Evolutionary conservation across 768 basidiomycete species (phyloP), one percentile per base, ranked within the genome.

Genomic region (Lanmaoa rubissima): DNA sequence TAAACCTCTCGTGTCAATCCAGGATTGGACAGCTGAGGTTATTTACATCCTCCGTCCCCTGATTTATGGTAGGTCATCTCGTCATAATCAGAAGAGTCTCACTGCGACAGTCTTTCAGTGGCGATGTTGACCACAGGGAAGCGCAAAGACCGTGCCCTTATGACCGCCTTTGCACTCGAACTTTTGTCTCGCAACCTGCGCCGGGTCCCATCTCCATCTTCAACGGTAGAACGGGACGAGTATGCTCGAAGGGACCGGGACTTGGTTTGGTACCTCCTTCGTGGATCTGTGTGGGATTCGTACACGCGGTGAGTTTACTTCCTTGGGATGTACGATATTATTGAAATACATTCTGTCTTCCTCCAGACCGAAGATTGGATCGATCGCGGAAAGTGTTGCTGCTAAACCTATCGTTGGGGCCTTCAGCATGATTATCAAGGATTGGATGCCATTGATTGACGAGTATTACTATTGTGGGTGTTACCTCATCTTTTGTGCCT

Each of bases 361-460:
- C n/a, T 58, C n/a, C 64, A 92, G 92, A 60, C 89, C 90, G 26
- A 92, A 90, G 71, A 64, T 94, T 51, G 84, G 87, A 66, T 77
- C 78, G 2, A 74, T 92, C 59, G 84, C 82, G 34, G 73, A 82
- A 59, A 75, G 69, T 42, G 79, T 83, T 19, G 76, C 82, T 4
- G 75, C 75, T 54, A 78, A 78, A 44, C 90, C 90, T 16, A 49
- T 92, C 28, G 65, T 94, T 28, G 82, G 85, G n/a, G 68, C 92
- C 47, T 71, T 91, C 40, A 78, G 89, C 61, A 82, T 85, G 26
- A 74, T 94, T 55, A 69, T 91, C 55, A 86, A 83, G 60, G 91
- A 92, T 65, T 94, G 92, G 92, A 84, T 94, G 60, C 92, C 91
- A 19, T 74, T 94, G 68, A 90, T 94, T 58, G 85, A 94, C 69